phyloP scores from a whole-genome alignment of 1,284 basidiomycete genomes.

The Cerrena zonata region DNA sequence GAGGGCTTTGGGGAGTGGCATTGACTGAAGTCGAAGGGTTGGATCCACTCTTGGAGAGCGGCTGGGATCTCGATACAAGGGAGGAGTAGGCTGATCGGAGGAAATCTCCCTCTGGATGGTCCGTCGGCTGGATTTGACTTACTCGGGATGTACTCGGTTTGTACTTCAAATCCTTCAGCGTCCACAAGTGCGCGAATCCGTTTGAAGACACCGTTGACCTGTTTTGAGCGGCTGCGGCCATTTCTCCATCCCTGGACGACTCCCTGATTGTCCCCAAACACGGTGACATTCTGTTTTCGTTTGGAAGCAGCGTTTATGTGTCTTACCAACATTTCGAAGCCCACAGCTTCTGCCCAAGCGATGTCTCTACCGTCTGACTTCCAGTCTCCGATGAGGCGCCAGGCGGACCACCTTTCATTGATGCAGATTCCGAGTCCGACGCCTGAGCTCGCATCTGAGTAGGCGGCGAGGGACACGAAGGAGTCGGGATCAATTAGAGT shows the following conservation, averaged over 20 bases:
- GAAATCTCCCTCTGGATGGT: neutral
- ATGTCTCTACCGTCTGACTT: neutral
- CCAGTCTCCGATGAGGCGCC: too few species aligned
- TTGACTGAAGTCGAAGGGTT: neutral
- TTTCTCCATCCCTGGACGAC: too few species aligned
- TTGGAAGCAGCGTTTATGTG: neutral
- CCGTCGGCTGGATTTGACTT: neutral
- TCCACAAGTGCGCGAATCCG: too few species aligned
- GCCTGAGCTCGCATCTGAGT: too few species aligned
- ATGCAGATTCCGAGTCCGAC: too few species aligned
- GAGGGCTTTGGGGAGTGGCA: neutral
- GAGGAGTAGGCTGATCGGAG: neutral
- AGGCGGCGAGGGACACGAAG: too few species aligned
- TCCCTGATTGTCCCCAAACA: too few species aligned
- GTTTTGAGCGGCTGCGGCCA: too few species aligned
- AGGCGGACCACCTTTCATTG: too few species aligned
- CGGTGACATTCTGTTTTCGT: neutral
- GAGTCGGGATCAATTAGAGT: too few species aligned
- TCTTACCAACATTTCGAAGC: neutral
- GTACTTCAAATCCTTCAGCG: neutral
- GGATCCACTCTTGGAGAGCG: neutral
- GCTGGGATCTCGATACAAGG: neutral
- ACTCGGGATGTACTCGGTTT: neutral
- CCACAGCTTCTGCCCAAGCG: neutral
- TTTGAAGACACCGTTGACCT: too few species aligned